These are phyloP conservation scores for Cantharellus anzutake DNA, from an alignment of 768 basidiomycete genomes.

Conservation along the genomic window DNA sequence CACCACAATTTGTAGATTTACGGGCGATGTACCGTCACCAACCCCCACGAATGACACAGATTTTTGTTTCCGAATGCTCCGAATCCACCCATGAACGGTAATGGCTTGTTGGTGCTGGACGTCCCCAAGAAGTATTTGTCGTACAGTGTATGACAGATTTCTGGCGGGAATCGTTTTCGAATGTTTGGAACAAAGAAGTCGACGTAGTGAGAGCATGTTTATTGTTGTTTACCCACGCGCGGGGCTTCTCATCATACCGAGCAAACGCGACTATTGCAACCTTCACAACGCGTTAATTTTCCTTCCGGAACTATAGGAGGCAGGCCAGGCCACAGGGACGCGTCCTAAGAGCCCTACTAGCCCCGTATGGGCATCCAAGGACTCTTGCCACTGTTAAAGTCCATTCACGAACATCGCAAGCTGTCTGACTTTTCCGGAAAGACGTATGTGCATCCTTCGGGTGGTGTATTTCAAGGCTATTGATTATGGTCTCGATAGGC, in stretches of 20 bases:
- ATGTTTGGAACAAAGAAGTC: no score
- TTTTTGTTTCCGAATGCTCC: conserved; percentile 73
- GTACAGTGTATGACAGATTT: not conserved
- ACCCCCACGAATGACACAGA: conserved; percentile 61
- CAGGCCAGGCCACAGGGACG: no score
- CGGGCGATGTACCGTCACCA: conserved; percentile 55
- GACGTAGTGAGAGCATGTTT: no score
- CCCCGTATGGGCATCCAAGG: conserved; percentile 75
- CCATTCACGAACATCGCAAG: conserved; percentile 62
- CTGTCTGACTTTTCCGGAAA: conserved; percentile 70
- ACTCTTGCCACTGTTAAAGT: conserved; percentile 73
- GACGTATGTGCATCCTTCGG: conserved; percentile 22
- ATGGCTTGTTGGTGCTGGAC: conserved; percentile 9
- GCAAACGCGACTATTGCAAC: not conserved
- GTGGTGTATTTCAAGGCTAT: not conserved
- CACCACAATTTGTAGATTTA: conserved; percentile 57
- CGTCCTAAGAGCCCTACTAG: not conserved
- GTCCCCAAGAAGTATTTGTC: not conserved
- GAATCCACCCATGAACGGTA: conserved; percentile 66
- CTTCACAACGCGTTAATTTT: no score
- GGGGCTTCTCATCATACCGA: not conserved
- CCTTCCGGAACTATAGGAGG: no score
- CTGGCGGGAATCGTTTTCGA: no score
- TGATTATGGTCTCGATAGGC: conserved; percentile 12
- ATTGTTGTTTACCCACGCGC: not conserved